A percentile compares a stretch with the other conserved stretches of the same genome.
phyloP scores from a whole-genome alignment of 768 basidiomycete species.

The Mycena metata region DNA sequence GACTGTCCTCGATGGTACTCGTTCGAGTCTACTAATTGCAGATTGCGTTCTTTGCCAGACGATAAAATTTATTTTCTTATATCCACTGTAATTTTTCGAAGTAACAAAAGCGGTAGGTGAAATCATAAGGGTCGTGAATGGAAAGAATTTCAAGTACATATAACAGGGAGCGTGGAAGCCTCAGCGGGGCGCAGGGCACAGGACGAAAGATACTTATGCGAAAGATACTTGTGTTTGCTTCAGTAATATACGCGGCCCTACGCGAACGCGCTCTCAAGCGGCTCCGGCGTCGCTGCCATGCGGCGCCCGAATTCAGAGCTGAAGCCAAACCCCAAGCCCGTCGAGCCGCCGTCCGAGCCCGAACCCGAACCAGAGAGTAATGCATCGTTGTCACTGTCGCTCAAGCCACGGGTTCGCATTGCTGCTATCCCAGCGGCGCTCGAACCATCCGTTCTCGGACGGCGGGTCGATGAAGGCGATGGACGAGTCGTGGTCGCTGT shows the following conservation, averaged over 20 bases:
- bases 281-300: slow-evolving; percentile 26
- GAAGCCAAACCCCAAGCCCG: slow-evolving; percentile 52
- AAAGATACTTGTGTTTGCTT: no score
- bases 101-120: neutral
- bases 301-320: slow-evolving; percentile 54
- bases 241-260: no score
- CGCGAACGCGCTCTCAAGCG: slow-evolving; percentile 33
- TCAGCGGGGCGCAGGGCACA: slow-evolving; percentile 18
- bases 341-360: slow-evolving; percentile 29
- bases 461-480: slow-evolving; percentile 44
- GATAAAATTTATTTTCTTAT: no score
- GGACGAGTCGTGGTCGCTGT: neutral
- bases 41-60: no score
- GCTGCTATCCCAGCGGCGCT: neutral
- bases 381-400: neutral
- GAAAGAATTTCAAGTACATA: neutral
- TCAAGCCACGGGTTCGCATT: slow-evolving; percentile 27
- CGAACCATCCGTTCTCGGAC: slow-evolving; percentile 45
- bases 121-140: neutral
- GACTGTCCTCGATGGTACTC: no score
- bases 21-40: no score
- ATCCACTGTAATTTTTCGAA: no score
- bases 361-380: neutral
- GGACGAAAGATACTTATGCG: no score
- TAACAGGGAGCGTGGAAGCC: slow-evolving; percentile 12